Base-by-base conservation (phyloP, 1,284 basidiomycete genomes). In the Pseudozyma thailandica region DNA sequence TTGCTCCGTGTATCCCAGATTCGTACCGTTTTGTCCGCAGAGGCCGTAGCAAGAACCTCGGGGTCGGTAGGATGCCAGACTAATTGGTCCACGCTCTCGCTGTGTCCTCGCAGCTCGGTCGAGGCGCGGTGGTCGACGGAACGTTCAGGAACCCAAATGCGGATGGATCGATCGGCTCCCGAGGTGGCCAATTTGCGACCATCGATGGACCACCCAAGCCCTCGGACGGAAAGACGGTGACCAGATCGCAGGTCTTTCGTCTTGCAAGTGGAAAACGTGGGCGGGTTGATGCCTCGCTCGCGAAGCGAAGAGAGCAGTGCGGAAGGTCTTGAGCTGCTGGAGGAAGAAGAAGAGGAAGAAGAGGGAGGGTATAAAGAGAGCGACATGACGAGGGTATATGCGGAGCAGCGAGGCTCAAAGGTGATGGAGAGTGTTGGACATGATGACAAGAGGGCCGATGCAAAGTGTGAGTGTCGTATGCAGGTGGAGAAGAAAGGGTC, bases 91-190 rank as follows among this genome's bases (percentile, higher is more conserved):
- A 82, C 75, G 16, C 62, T 60, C 26, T 79, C 78, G 0, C 57
- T 63, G 46, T 82, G 80, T 1, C 75, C 80, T 1, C 71, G 33
- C 0, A 82, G 63, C 55, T 82, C 81, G 23, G 68, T 75, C 2
- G 72, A 65, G 0, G 75, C 62, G 2, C 79, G 72, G 9, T 73
- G 58, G 45, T 82, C 80, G 6, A 75, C 54, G 10, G 63, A 63
- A 1, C 73, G 52, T 31, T 79, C 79, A 18, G 78, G 78, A 0
- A 74, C 64, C 79, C 79, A 81, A 18, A 78, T 65, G 6, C 77
- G 71, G 9, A 74, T 65, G 15, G 55, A 31, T 2, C 72, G 53
- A 33, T 77, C 76, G 1, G 60, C 55, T 1, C 74, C 72, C 15
- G 71, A 77, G 7, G 73, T 78, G 15, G 78, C 74, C 2, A 81